Base-by-base conservation (phyloP, 2,329 filamentous ascomycete species). In the Epichloe coenophiala region DNA sequence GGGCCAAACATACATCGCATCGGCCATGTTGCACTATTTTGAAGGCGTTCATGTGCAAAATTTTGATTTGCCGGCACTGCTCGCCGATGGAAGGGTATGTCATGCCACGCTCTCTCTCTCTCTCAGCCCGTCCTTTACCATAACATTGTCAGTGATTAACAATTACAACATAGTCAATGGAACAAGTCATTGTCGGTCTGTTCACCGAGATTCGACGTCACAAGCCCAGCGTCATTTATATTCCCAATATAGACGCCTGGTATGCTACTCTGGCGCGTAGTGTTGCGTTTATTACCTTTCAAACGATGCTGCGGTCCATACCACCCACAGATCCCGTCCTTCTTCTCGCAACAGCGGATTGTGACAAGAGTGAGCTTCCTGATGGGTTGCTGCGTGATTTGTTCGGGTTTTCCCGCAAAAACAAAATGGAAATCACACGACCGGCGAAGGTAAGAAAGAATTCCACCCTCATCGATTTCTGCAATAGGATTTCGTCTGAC, bases 11-110 rank as follows among this genome's bases (percentile, higher is more conserved):
- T 96, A 98, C 60, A 73, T 98, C 39, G 83, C 88, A 33, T 83
- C 84, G 45, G 93, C 91, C 5, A 71, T 97, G 48, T 71, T 97
- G 56, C 88, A 95, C 65, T 83, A 95, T 62, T 84, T 98, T 50
- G 93, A 98, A 67, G 88, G 90, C 27, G 77, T 97, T 2, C 89
- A 97, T 68, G 87, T 98, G 3, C 90, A 97, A 64, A 89, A 86
- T 49, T 95, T 98, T 65, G 94, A 96, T 65, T 76, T 98, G 51
- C 82, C 90, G 1, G 93, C 86, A 15, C 74, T 98, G 51, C 75
- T 95, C 53, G 88, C 85, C 51, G 93, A 98, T 63, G 83, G 86
- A 55, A 80, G 88, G 58, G 83, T 82, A 71, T 69, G 77, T 69
- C 12, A 36, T 38, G 21, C 9, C 9, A 15, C 8, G 4, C 11